A percentile compares a stretch with the other conserved stretches of the same genome.
These are phyloP conservation scores for Bidens hawaiensis DNA, from an alignment of 140 eudicot genomes.

Conservation along the genomic window DNA sequence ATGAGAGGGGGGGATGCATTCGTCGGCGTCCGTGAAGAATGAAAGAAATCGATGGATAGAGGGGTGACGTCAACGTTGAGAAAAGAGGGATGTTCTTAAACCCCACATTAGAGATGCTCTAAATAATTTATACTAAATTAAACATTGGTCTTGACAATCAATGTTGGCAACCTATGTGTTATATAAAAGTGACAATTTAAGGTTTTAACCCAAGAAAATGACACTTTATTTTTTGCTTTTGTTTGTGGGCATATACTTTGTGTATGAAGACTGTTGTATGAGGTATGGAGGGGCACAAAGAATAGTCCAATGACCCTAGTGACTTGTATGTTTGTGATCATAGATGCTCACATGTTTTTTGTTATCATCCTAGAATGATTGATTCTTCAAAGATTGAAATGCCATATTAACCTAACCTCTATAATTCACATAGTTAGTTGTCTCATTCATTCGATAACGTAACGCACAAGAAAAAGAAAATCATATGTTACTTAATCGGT, in stretches of 20 bases:
- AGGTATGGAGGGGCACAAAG: slow-evolving; percentile 13
- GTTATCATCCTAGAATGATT: slow-evolving; percentile 26
- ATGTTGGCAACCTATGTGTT: slow-evolving; percentile 8
- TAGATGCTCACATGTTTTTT: slow-evolving; percentile 26
- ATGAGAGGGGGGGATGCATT: no score
- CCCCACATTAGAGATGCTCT: no score
- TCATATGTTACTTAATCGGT: no score
- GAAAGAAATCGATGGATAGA: no score
- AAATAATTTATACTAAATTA: no score
- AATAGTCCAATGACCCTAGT: slow-evolving; percentile 17
- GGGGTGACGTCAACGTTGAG: no score
- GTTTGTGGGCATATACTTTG: slow-evolving; percentile 12
- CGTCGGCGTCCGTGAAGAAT: no score
- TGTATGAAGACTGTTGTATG: slow-evolving; percentile 24
- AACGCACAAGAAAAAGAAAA: neutral
- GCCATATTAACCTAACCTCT: neutral
- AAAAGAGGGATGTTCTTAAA: no score
- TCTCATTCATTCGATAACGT: neutral
- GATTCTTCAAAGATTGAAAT: neutral
- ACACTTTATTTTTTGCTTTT: slow-evolving; percentile 21
- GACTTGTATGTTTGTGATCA: slow-evolving; percentile 12
- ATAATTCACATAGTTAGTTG: neutral
- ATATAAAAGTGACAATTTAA: slow-evolving; percentile 5
- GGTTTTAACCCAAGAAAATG: slow-evolving; percentile 24
- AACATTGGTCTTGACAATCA: neutral